A percentile compares a stretch with the other conserved stretches of the same genome.
These are phyloP conservation scores for Podospora sp. DNA, from an alignment of 495 filamentous ascomycete genomes.

Conservation along the genomic window DNA sequence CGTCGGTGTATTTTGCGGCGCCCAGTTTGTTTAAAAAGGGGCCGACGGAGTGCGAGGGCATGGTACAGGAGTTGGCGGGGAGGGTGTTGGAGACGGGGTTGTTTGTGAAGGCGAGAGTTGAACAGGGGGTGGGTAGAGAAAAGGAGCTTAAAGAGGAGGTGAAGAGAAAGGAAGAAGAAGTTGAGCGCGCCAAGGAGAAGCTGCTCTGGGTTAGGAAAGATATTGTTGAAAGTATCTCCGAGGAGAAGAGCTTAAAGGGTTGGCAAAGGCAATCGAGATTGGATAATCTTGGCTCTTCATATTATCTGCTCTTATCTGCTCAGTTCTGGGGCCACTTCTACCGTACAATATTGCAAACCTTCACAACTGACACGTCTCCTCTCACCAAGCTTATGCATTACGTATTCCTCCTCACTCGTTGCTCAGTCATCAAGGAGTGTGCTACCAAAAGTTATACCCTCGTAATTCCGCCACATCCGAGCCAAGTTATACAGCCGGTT, in stretches of 20 bases:
- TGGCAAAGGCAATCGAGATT: too few relatives aligned
- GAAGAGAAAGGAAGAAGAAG: not conserved
- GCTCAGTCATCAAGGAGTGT: not conserved
- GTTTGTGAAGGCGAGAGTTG: not conserved
- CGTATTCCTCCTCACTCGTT: too few relatives aligned
- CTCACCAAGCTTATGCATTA: too few relatives aligned
- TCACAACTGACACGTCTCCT: too few relatives aligned
- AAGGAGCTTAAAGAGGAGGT: not conserved
- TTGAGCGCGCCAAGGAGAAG: not conserved
- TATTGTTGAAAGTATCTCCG: not conserved
- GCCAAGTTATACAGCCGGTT: too few relatives aligned
- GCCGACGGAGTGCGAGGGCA: not conserved
- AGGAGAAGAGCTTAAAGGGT: not conserved
- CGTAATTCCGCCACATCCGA: too few relatives aligned
- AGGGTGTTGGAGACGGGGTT: not conserved
- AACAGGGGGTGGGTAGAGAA: not conserved
- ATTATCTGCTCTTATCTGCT: too few relatives aligned
- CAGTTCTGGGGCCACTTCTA: too few relatives aligned
- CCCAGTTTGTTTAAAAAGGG: not conserved
- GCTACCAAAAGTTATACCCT: not conserved
- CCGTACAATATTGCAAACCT: too few relatives aligned
- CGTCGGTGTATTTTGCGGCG: not conserved
- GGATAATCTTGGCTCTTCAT: too few relatives aligned
- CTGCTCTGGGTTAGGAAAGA: not conserved
- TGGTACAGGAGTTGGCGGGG: not conserved